Evolutionary conservation across 257 asterid species (phyloP).

Genomic region (Osmanthus fragrans): DNA sequence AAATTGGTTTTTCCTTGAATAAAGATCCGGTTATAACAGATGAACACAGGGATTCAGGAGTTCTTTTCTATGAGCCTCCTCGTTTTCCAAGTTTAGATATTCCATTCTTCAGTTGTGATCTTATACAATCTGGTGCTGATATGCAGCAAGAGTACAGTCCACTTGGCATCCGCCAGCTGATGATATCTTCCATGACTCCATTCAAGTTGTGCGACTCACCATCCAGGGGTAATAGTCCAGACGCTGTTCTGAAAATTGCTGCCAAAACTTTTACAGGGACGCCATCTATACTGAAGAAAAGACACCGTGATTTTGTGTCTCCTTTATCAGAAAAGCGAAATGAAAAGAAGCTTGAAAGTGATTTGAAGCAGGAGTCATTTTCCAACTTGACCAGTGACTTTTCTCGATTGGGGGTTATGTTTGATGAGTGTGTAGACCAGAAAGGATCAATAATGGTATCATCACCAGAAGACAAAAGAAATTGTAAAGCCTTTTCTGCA

Average conservation of each 20-base stretch:
- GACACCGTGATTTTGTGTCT: conserved; percentile 79
- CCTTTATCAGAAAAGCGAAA: conserved; percentile 80
- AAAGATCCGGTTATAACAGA: conserved; percentile 27
- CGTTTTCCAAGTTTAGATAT: conserved; percentile 88
- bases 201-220: conserved; percentile 89
- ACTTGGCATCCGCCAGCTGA: conserved; percentile 89
- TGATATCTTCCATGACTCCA: conserved; percentile 81
- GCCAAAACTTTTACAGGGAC: conserved; percentile 79
- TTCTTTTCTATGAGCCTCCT: conserved; percentile 88
- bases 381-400: conserved; percentile 50
- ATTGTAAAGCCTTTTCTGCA: conserved; percentile 26
- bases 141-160: conserved; percentile 94
- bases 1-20: conserved; percentile 35
- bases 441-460: conserved; percentile 28
- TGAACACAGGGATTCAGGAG: conserved; percentile 57
- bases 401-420: conserved; percentile 60
- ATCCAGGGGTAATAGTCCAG: conserved; percentile 72
- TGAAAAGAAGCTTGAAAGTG: conserved; percentile 64
- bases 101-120: conserved; percentile 29
- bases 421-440: conserved; percentile 44
- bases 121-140: conserved; percentile 67
- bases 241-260: conserved; percentile 77
- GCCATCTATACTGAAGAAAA: conserved; percentile 89
- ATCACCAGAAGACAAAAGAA: conserved; percentile 31
- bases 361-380: conserved; percentile 44